Conservation (phyloP, 257 asterid genomes). For the Solanum peruvianum region DNA sequence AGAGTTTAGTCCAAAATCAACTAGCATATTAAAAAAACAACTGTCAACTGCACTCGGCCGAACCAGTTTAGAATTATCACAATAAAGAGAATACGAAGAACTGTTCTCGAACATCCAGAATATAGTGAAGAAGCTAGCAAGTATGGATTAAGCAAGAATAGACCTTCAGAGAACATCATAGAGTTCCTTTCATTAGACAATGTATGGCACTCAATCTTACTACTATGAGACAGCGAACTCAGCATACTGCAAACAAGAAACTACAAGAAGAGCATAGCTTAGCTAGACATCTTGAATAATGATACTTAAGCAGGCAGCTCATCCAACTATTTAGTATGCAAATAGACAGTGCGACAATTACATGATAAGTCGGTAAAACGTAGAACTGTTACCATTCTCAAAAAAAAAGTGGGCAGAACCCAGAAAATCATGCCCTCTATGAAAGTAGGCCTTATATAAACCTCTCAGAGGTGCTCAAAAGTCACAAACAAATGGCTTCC, state of each 20-base stretch:
- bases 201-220: not conserved
- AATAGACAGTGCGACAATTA: not conserved
- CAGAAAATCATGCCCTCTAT: not conserved
- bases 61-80: not conserved
- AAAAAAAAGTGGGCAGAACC: not conserved
- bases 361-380: not conserved
- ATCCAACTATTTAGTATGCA: not conserved
- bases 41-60: not conserved
- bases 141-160: too few relatives aligned
- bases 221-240: not conserved
- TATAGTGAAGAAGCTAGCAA: not conserved
- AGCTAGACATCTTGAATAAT: not conserved
- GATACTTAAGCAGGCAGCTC: not conserved
- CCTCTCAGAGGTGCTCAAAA: not conserved
- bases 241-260: not conserved
- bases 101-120: not conserved
- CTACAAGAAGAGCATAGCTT: not conserved
- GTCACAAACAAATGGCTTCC: not conserved
- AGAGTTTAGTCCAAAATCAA: not conserved
- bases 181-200: not conserved
- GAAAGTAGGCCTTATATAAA: not conserved
- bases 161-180: too few relatives aligned
- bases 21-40: not conserved
- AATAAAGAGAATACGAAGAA: not conserved
- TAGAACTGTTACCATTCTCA: not conserved